These are phyloP conservation scores for Coemansia sp. DNA, from an alignment of 192 early-diverging fungal genomes.

Conservation along the genomic window DNA sequence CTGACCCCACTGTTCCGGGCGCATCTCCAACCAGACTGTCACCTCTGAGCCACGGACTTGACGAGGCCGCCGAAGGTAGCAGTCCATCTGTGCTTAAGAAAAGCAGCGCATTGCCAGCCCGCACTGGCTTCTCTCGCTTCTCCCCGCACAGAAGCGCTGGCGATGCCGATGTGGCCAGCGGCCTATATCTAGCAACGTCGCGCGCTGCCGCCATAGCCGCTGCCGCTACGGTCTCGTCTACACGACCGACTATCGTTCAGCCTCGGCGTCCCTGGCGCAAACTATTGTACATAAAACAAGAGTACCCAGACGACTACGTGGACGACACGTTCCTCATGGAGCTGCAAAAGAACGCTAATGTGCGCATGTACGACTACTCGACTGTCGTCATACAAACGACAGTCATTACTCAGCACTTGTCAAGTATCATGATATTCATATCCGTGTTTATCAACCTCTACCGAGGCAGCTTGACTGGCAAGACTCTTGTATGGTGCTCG, in stretches of 20 bases:
- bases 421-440: slow-evolving; percentile 84
- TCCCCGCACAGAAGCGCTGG: background rate
- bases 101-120: background rate
- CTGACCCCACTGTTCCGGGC: background rate
- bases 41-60: background rate
- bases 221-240: background rate
- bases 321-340: slow-evolving; percentile 85
- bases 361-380: slow-evolving; percentile 83
- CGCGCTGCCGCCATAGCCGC: background rate
- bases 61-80: background rate
- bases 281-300: slow-evolving; percentile 84
- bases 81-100: background rate
- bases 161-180: background rate
- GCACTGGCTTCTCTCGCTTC: slow-evolving; percentile 8
- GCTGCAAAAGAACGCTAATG: slow-evolving; percentile 89
- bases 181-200: background rate
- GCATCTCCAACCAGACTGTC: slow-evolving; percentile 7
- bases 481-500: slow-evolving; percentile 62
- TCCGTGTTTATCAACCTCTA: slow-evolving; percentile 82
- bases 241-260: slow-evolving; percentile 5
- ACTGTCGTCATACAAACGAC: slow-evolving; percentile 72
- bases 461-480: slow-evolving; percentile 57
- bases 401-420: slow-evolving; percentile 85
- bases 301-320: slow-evolving; percentile 90
- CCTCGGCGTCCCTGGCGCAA: slow-evolving; percentile 67